These are phyloP conservation scores for Trichoderma citrinoviride DNA, from an alignment of 2,329 filamentous ascomycete genomes.

Conservation along the genomic window DNA sequence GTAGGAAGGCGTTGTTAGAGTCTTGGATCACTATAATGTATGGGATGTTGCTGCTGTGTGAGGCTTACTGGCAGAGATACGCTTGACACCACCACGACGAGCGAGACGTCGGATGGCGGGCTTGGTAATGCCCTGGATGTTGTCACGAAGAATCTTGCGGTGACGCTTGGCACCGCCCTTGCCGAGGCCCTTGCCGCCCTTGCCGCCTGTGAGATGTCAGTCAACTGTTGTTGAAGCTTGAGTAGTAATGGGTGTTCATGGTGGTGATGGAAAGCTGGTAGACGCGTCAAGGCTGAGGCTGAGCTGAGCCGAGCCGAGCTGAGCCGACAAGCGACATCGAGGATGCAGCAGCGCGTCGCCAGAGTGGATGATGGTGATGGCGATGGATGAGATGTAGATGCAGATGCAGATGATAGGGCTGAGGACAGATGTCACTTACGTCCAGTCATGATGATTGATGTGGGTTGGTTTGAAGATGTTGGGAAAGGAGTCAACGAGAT, in stretches of 20 bases:
- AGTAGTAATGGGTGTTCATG: not conserved
- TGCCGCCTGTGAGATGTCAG: constrained; percentile 68
- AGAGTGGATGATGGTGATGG: not conserved
- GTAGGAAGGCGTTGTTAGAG: not conserved
- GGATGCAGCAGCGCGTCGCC: not conserved
- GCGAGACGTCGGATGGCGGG: constrained; percentile 97
- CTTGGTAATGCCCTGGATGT: constrained; percentile 99
- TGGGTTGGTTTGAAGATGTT: constrained; percentile 10
- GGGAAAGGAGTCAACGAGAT: not conserved
- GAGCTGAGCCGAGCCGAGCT: not conserved
- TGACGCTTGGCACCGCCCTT: constrained; percentile 99
- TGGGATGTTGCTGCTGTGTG: not conserved
- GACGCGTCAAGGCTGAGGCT: constrained; percentile 15
- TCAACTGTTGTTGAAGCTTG: not conserved
- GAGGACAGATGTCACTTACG: constrained; percentile 30
- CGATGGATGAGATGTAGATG: not conserved
- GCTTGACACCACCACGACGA: constrained; percentile 99
- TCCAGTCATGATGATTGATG: constrained; percentile 36
- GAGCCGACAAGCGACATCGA: not conserved
- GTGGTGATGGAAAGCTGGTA: not conserved
- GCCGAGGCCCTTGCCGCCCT: constrained; percentile 96
- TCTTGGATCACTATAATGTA: not conserved
- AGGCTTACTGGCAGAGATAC: constrained; percentile 88
- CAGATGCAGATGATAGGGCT: not conserved
- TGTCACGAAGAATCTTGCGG: constrained; percentile 98